phyloP scores from a whole-genome alignment of 108 stramenopile genomes.

The Conticribra weissflogii region DNA sequence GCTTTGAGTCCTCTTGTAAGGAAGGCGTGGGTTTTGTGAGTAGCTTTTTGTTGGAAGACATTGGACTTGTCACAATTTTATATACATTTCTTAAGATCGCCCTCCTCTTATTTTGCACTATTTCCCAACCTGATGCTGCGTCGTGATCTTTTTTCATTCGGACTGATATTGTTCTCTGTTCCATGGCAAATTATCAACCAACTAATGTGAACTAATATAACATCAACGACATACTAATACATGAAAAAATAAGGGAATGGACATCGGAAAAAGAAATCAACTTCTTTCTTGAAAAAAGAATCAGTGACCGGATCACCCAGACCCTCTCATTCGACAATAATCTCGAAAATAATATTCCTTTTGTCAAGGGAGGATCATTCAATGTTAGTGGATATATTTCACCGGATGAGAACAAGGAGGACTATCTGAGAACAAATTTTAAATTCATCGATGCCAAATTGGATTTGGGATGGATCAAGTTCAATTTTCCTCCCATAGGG shows the following conservation, averaged over 20 bases:
- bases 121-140: too few relatives aligned
- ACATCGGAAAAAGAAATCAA: slow-evolving; percentile 76
- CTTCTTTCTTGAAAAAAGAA: slow-evolving; percentile 52
- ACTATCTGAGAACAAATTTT: slow-evolving; percentile 50
- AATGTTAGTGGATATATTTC: slow-evolving; percentile 45
- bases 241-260: slow-evolving; percentile 34
- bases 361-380: slow-evolving; percentile 54
- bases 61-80: not conserved
- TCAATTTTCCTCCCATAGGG: slow-evolving; percentile 61
- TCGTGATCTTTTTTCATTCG: not conserved
- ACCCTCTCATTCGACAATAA: slow-evolving; percentile 35
- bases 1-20: slow-evolving; percentile 42
- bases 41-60: not conserved
- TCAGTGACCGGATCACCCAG: slow-evolving; percentile 48
- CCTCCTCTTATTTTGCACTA: too few relatives aligned
- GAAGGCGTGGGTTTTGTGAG: slow-evolving; percentile 51
- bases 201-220: not conserved
- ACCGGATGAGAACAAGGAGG: slow-evolving; percentile 2
- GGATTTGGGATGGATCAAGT: slow-evolving; percentile 56
- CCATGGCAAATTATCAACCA: not conserved
- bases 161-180: not conserved
- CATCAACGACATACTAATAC: not conserved
- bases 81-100: too few relatives aligned
- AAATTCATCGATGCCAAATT: slow-evolving; percentile 52
- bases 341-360: slow-evolving; percentile 59